Percentiles rank a stretch among this genome's conserved stretches.
Conservation (phyloP, 1,139 yeast genomes). For the Zygoascus hellenicus region DNA sequence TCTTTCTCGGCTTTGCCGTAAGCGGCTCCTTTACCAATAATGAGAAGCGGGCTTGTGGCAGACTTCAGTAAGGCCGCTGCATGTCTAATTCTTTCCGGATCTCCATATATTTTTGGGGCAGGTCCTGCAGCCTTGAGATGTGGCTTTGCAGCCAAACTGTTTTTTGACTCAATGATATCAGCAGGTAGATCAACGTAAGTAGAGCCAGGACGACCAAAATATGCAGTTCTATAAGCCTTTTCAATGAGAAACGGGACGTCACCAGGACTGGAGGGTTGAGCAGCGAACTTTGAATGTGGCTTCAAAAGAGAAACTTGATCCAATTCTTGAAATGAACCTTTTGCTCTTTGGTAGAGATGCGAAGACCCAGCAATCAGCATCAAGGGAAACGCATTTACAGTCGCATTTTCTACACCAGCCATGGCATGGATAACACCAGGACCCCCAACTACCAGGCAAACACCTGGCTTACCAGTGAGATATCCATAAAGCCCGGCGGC, state of each 20-base stretch:
- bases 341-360: slow-evolving; percentile 42
- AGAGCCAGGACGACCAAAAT: slow-evolving; percentile 52
- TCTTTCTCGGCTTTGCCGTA: slow-evolving; percentile 38
- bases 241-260: slow-evolving; percentile 40
- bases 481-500: slow-evolving; percentile 66
- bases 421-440: slow-evolving; percentile 62
- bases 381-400: slow-evolving; percentile 54
- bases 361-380: slow-evolving; percentile 56
- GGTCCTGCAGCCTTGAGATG: slow-evolving; percentile 26
- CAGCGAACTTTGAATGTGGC: slow-evolving; percentile 46
- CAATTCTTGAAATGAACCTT: slow-evolving; percentile 63
- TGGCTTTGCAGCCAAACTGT: slow-evolving; percentile 7
- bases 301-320: slow-evolving; percentile 50
- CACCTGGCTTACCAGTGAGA: slow-evolving; percentile 56
- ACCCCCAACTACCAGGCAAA: slow-evolving; percentile 61
- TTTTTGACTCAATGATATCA: slow-evolving; percentile 41
- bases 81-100: slow-evolving; percentile 33
- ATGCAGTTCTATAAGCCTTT: slow-evolving; percentile 45
- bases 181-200: slow-evolving; percentile 62
- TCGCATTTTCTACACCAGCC: slow-evolving; percentile 58
- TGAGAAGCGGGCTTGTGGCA: slow-evolving; percentile 46
- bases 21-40: slow-evolving; percentile 62
- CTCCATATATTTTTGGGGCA: slow-evolving; percentile 40
- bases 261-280: slow-evolving; percentile 37
- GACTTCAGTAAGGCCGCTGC: slow-evolving; percentile 34